phyloP scores from a whole-genome alignment of 2,329 filamentous ascomycete species.

The Gnomoniopsis smithogilvyi region DNA sequence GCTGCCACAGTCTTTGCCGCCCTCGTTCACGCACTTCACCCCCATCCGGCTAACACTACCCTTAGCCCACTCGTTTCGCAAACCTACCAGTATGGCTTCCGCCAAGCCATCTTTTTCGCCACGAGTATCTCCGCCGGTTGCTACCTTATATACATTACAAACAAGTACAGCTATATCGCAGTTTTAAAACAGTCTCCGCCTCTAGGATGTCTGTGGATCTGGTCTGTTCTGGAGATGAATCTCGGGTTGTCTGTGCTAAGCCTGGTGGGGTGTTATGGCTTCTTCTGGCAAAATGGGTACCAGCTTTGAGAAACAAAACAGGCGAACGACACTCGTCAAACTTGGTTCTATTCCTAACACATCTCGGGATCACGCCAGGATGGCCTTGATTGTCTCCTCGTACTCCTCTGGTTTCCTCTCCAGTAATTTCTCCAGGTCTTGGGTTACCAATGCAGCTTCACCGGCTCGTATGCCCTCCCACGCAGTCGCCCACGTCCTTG shows the following conservation, averaged over 20 bases:
- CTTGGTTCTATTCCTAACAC: neutral
- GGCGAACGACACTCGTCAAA: neutral
- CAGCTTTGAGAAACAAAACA: slow-evolving; percentile 6
- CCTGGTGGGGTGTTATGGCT: slow-evolving; percentile 41
- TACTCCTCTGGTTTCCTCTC: slow-evolving; percentile 40
- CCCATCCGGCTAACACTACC: slow-evolving; percentile 44
- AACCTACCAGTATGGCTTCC: slow-evolving; percentile 43
- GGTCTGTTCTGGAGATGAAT: slow-evolving; percentile 85
- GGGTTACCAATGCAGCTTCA: slow-evolving; percentile 39
- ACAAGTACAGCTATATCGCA: slow-evolving; percentile 75
- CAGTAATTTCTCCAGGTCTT: slow-evolving; percentile 34
- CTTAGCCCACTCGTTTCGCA: slow-evolving; percentile 49
- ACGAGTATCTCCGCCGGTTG: slow-evolving; percentile 63
- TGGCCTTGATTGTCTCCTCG: slow-evolving; percentile 28
- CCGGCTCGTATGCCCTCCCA: slow-evolving; percentile 42
- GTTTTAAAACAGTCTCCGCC: slow-evolving; percentile 93
- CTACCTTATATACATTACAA: slow-evolving; percentile 79
- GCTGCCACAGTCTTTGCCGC: slow-evolving; percentile 45
- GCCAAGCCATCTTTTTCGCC: slow-evolving; percentile 61
- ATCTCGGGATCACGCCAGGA: slow-evolving; percentile 20
- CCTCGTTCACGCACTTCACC: slow-evolving; percentile 56
- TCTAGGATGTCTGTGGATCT: slow-evolving; percentile 86
- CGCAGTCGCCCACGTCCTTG: slow-evolving; percentile 44
- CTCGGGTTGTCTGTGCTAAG: slow-evolving; percentile 61
- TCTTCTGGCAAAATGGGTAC: slow-evolving; percentile 49